A percentile compares a stretch with the other conserved stretches of the same genome.
Evolutionary conservation across 441 rosid species (phyloP).

Genomic region (Jatropha multifida): DNA sequence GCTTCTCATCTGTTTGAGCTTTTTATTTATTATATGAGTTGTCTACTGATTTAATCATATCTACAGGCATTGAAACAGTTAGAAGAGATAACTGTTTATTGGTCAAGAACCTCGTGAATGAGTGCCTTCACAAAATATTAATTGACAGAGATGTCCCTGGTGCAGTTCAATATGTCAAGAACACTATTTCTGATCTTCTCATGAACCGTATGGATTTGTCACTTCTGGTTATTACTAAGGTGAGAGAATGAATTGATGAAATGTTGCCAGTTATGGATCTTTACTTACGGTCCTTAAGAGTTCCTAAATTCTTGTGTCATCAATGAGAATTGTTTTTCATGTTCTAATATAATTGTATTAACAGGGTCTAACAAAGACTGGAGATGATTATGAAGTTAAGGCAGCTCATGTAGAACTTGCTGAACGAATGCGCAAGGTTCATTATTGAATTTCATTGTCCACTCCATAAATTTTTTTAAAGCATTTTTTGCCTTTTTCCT

Average conservation of each 20-base stretch:
- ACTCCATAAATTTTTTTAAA: background rate
- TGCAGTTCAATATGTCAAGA: constrained; percentile 87
- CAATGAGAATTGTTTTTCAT: constrained; percentile 7
- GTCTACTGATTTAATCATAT: constrained; percentile 22
- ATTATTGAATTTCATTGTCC: constrained; percentile 13
- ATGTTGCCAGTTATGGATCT: constrained; percentile 1
- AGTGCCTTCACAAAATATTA: constrained; percentile 90
- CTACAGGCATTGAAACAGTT: constrained; percentile 93
- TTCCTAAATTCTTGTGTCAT: constrained; percentile 7
- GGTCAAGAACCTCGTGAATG: constrained; percentile 90
- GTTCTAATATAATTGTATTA: constrained; percentile 23
- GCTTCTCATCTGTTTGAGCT: constrained; percentile 21
- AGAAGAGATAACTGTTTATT: constrained; percentile 97
- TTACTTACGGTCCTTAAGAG: constrained; percentile 10
- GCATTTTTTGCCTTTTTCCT: background rate
- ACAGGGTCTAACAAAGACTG: constrained; percentile 94
- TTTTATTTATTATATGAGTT: constrained; percentile 9
- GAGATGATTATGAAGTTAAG: constrained; percentile 95
- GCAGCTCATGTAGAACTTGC: constrained; percentile 98
- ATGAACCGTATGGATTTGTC: constrained; percentile 98
- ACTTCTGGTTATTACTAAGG: constrained; percentile 98
- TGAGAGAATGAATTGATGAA: constrained; percentile 26
- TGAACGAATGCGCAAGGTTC: constrained; percentile 97
- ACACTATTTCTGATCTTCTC: constrained; percentile 92
- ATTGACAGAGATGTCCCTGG: constrained; percentile 88